phyloP scores from a whole-genome alignment of 2,329 filamentous ascomycete genomes.

The Drechslerella coelobrocha region DNA sequence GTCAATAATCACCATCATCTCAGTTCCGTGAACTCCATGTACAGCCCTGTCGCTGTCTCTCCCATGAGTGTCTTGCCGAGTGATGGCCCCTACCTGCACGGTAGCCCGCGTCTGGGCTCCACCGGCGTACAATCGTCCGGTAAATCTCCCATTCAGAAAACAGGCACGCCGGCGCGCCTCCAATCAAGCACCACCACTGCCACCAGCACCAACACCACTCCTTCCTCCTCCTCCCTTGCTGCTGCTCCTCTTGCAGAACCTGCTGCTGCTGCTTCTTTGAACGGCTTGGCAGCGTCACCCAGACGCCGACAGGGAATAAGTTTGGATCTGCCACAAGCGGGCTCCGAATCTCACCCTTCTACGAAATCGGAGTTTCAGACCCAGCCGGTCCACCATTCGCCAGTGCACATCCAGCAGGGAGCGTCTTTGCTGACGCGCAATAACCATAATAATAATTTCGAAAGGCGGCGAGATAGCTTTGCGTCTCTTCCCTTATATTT shows the following conservation, averaged over 20 bases:
- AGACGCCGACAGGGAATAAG: constrained; percentile 16
- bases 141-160: background rate
- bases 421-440: background rate
- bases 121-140: background rate
- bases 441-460: constrained; percentile 7
- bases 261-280: constrained; percentile 11
- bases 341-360: constrained; percentile 39
- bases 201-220: no score
- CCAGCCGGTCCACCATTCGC: constrained; percentile 20
- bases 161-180: background rate
- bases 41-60: constrained; percentile 15
- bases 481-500: constrained; percentile 37
- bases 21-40: constrained; percentile 10
- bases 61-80: constrained; percentile 21
- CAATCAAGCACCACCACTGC: constrained; percentile 25
- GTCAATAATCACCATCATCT: background rate
- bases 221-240: no score
- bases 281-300: constrained; percentile 38
- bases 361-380: constrained; percentile 31
- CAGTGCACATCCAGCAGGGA: constrained; percentile 16
- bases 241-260: no score
- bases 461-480: constrained; percentile 43
- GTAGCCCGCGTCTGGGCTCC: constrained; percentile 11
- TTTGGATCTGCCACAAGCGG: constrained; percentile 20
- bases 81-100: constrained; percentile 7